Base-by-base conservation (phyloP, 768 basidiomycete genomes). In the Boletus coccyginus region DNA sequence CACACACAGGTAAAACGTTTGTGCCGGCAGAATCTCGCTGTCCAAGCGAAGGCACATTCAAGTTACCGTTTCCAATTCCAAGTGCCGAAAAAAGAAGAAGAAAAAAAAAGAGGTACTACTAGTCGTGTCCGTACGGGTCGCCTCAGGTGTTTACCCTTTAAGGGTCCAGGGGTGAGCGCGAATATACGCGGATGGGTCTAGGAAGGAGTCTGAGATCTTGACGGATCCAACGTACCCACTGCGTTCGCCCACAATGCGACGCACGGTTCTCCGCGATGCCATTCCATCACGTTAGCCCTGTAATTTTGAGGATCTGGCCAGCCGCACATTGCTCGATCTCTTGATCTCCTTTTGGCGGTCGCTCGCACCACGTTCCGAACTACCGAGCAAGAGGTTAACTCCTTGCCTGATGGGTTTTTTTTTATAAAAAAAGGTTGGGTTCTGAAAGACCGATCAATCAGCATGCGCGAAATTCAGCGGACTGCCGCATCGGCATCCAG, bases 21-120 rank as follows among this genome's bases (percentile, higher is more conserved):
- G n/a, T 19, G 16, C 45, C 38, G 14, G 46, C 1, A 13, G 13
- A 44, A 41, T 40, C 46, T 29, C n/a, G 43, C 44, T 10, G 12
- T 33, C 47, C 57, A 58, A 58, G 55, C 55, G 57, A 49, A 29
- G 5, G 17, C 56, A 44, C 41, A 36, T 57, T 33, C 27, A 27
- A 27, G 27, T 27, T 19, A 13, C 17, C 7, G 21, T 21, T 36
- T 31, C 27, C 35, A 27, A 29, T 51, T 21, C 47, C 10, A 35
- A 35, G 46, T 50, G 35, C 47, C 27, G 24, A 50, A 21, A 16
- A 7, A 46, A 51, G 16, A 10, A 14, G 35, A 35, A 35, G 35
- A 7, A n/a, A 9, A n/a, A 40, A n/a, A 2, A 35, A 38, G 7
- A 36, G n/a, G n/a, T 21, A 21, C 21, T 21, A 21, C 21, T 3